phyloP scores from a whole-genome alignment of 2,329 filamentous ascomycete genomes.

The Neofusicoccum kwambonambiense region DNA sequence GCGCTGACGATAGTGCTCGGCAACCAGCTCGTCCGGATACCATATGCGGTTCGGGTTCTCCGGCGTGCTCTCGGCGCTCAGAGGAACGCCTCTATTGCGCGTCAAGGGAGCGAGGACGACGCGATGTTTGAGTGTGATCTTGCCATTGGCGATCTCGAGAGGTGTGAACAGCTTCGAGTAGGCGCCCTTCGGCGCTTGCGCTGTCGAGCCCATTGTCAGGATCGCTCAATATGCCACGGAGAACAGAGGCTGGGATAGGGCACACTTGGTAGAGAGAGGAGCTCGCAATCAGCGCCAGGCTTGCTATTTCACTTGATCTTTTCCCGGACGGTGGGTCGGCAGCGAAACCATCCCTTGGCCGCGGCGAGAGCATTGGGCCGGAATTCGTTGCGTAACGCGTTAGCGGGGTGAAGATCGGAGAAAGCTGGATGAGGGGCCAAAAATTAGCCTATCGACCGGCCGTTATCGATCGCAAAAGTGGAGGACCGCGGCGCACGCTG shows the following conservation, averaged over 20 bases:
- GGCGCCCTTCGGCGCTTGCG: conserved; percentile 21
- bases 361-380: not conserved
- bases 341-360: not conserved
- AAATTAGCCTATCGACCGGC: not conserved
- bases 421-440: not conserved
- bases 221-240: no score
- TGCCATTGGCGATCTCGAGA: conserved; percentile 33
- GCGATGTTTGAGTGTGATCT: conserved; percentile 37
- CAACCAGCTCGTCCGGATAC: conserved; percentile 45
- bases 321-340: not conserved
- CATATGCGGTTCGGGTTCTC: conserved; percentile 52
- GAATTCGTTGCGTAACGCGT: not conserved
- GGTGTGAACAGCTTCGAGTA: conserved; percentile 36
- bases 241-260: not conserved
- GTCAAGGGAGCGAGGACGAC: conserved; percentile 41
- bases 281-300: not conserved
- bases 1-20: conserved; percentile 56
- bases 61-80: conserved; percentile 41
- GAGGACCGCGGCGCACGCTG: not conserved
- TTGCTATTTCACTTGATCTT: not conserved
- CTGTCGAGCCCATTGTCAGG: conserved; percentile 11
- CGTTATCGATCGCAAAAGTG: not conserved
- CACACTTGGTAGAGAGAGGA: not conserved
- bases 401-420: conserved; percentile 4
- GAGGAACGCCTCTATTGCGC: conserved; percentile 47